Evolutionary conservation across 2,329 filamentous ascomycete species (phyloP), one percentile per base, ranked within the genome.

Genomic region (Macrophomina phaseolina): DNA sequence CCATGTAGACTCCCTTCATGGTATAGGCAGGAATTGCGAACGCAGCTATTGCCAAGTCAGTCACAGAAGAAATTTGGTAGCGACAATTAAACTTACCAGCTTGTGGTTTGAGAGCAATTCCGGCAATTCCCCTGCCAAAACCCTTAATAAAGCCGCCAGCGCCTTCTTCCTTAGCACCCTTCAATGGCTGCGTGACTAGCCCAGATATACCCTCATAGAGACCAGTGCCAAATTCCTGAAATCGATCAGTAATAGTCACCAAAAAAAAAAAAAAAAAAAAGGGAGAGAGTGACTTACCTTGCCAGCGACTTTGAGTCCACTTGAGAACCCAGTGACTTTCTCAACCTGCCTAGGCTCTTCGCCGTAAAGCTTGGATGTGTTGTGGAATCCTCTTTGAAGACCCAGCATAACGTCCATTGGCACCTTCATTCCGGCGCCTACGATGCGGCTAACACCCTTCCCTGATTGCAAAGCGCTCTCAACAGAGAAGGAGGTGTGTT

Each of bases 321-420:
- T 92, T 63, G 87, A 85, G 60, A 97, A 81, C 62, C 89, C 90
- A 0, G 91, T 93, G 4, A 97, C 91, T 71, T 92, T 92, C 67
- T 93, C 90, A 0, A 86, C 82, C n/a, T 90, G 90, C 8, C 92
- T 86, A 0, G 97, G 89, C 1, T 92, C 88, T 72, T 97, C 93
- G 49, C 93, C 91, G 74, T 97, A 97, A 0, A 97, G 81, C 71
- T 87, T 90, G 0, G 94, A 93, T 5, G 91, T 90, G 72, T 97
- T 97, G 74, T 94, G 90, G 75, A 97, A 96, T 0, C 94, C 94
- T 76, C 91, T 91, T 0, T 93, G 91, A 45, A 97, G 80, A 0
- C 91, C 91, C 49, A 97, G 80, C 48, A 91, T 92, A 69, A 97
- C 90, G 75, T 97, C 92, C 84, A 95, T 90, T 0, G 93, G 94